phyloP scores from a whole-genome alignment of 192 early-diverging fungal genomes.

The Spizellomyces sp. region DNA sequence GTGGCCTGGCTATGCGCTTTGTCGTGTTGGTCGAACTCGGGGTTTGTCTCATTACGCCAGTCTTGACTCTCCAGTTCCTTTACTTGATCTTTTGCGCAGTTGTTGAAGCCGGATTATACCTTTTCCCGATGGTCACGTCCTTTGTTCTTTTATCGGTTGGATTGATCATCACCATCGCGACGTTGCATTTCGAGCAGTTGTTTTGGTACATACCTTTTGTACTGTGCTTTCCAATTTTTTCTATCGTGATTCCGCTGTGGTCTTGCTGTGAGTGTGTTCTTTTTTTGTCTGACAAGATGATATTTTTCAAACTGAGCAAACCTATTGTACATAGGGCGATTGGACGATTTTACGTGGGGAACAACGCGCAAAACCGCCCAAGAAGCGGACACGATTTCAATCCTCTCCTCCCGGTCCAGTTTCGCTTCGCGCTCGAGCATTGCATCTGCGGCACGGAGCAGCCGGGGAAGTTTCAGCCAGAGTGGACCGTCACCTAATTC shows the following conservation, averaged over 20 bases:
- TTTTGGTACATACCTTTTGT: slow-evolving; percentile 3
- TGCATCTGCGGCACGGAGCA: neutral
- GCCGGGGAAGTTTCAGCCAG: too few relatives aligned
- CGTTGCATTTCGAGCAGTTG: neutral
- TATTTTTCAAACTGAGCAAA: too few relatives aligned
- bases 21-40: slow-evolving; percentile 53
- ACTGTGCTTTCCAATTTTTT: neutral
- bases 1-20: slow-evolving; percentile 94
- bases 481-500: too few relatives aligned
- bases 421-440: neutral
- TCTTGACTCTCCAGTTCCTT: neutral
- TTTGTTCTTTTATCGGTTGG: neutral
- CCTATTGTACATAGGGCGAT: neutral
- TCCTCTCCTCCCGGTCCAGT: neutral
- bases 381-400: neutral
- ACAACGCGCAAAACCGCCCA: neutral
- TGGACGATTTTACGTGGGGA: slow-evolving; percentile 3
- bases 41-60: neutral
- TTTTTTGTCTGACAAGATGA: too few relatives aligned
- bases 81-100: neutral
- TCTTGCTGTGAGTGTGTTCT: neutral
- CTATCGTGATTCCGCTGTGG: neutral
- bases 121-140: slow-evolving; percentile 1
- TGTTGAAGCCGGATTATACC: neutral
- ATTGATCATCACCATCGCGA: neutral